Percentiles rank a stretch among this genome's conserved stretches.
These are phyloP conservation scores for Novymonas esmeraldas DNA, from an alignment of 208 protist species.

Conservation along the genomic window DNA sequence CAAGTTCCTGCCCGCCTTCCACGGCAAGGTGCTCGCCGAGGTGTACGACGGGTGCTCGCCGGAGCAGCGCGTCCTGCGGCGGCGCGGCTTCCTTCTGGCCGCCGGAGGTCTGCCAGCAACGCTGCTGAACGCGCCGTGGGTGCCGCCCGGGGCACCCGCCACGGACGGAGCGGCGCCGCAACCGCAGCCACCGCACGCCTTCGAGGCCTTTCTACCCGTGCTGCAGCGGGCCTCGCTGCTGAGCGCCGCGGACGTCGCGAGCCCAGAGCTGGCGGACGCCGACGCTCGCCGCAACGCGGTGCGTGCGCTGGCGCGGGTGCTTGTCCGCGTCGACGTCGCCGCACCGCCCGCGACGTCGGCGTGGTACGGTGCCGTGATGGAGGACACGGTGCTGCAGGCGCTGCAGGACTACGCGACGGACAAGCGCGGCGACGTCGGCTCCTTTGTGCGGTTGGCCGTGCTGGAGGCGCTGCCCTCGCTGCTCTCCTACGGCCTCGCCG, in stretches of 20 bases:
- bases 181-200: slow-evolving; percentile 2
- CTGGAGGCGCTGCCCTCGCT: slow-evolving; percentile 70
- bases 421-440: slow-evolving; percentile 97
- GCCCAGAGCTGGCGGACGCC: slow-evolving; percentile 83
- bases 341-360: slow-evolving; percentile 18
- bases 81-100: slow-evolving; percentile 85
- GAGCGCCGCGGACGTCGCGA: slow-evolving; percentile 29
- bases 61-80: slow-evolving; percentile 56
- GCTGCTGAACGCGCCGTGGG: slow-evolving; percentile 41
- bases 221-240: slow-evolving; percentile 28
- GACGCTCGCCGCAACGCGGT: slow-evolving; percentile 93
- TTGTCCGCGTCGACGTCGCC: slow-evolving; percentile 32
- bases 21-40: slow-evolving; percentile 73
- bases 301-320: slow-evolving; percentile 46
- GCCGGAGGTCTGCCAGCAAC: slow-evolving; percentile 74
- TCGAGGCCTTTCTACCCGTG: slow-evolving; percentile 15
- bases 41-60: slow-evolving; percentile 44
- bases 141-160: not conserved
- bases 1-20: slow-evolving; percentile 62
- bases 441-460: slow-evolving; percentile 94
- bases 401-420: slow-evolving; percentile 94
- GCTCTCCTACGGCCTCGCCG: slow-evolving; percentile 41
- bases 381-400: slow-evolving; percentile 58
- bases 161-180: slow-evolving; percentile 8
- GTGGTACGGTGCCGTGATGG: slow-evolving; percentile 43